Conservation (phyloP, 495 filamentous ascomycete species). For the Xylaria flabelliformis region DNA sequence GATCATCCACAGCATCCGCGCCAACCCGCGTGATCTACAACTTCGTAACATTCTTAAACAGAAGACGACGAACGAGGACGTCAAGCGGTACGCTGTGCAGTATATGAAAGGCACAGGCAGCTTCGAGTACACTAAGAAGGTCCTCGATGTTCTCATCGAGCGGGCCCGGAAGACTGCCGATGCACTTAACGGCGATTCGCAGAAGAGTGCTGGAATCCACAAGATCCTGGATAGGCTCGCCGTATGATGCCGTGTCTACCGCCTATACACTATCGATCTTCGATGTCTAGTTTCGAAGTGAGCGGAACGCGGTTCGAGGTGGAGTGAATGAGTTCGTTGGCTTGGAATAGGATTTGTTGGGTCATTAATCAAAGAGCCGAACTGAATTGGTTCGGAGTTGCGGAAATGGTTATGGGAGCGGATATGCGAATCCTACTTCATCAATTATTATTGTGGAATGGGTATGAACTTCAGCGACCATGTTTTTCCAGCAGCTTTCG, state of each 20-base stretch:
- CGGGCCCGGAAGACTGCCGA: slow-evolving; percentile 72
- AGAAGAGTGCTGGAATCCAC: slow-evolving; percentile 52
- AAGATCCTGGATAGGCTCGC: slow-evolving; percentile 58
- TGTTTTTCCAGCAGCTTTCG: not conserved
- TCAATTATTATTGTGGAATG: not conserved
- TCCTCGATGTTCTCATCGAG: slow-evolving; percentile 69
- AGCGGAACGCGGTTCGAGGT: not conserved
- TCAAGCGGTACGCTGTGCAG: slow-evolving; percentile 88
- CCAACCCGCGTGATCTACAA: slow-evolving; percentile 77
- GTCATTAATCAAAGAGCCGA: not conserved
- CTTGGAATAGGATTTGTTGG: not conserved
- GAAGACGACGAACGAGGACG: slow-evolving; percentile 81
- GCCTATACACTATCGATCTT: not conserved
- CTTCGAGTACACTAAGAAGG: slow-evolving; percentile 81
- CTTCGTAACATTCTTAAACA: slow-evolving; percentile 93
- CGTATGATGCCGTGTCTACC: slow-evolving; percentile 32
- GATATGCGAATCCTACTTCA: not conserved
- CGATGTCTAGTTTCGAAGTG: not conserved
- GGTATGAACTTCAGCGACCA: not conserved
- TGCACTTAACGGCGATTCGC: slow-evolving; percentile 64
- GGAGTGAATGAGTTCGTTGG: not conserved
- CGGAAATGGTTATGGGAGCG: not conserved
- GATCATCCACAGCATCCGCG: slow-evolving; percentile 92
- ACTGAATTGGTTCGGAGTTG: not conserved
- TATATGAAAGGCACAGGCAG: slow-evolving; percentile 92